Percentiles rank a stretch among this genome's conserved stretches.
phyloP scores from a whole-genome alignment of 345 rosid genomes.

The Alliaria petiolata region DNA sequence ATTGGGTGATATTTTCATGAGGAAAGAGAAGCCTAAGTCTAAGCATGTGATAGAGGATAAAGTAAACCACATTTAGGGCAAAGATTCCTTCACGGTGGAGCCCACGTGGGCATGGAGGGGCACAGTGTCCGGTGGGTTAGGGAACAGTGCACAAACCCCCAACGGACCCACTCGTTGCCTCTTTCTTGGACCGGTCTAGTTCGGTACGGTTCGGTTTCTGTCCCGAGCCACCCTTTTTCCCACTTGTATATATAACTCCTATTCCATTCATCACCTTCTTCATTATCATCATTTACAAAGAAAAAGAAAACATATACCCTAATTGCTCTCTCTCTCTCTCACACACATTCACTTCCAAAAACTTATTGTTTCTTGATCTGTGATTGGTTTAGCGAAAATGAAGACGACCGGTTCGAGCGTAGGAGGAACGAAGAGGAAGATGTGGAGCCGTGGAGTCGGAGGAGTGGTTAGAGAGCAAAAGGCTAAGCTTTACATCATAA shows the following conservation, averaged over 20 bases:
- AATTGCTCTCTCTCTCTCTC: neutral
- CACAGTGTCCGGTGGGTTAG: conserved; percentile 52
- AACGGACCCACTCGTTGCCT: conserved; percentile 61
- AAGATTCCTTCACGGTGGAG: conserved; percentile 30
- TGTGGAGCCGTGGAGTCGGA: conserved; percentile 65
- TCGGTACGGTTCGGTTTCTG: conserved; percentile 26
- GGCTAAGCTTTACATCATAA: conserved; percentile 76
- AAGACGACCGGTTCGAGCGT: conserved; percentile 47
- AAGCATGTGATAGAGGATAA: conserved; percentile 18
- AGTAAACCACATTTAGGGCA: conserved; percentile 26
- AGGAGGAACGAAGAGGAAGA: conserved; percentile 66
- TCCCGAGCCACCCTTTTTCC: conserved; percentile 32
- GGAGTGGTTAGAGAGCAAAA: conserved; percentile 74
- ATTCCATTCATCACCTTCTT: conserved; percentile 20
- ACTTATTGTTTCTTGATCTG: neutral
- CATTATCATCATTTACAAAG: conserved; percentile 19
- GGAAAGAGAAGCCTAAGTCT: conserved; percentile 24
- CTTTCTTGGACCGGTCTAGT: conserved; percentile 52
- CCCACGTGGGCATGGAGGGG: conserved; percentile 33
- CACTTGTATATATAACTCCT: conserved; percentile 38
- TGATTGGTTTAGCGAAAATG: conserved; percentile 31
- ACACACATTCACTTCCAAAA: neutral
- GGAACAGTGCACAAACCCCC: conserved; percentile 64
- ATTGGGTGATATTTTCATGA: conserved; percentile 8
- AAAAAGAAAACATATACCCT: neutral